Base-by-base conservation (phyloP, 1,284 basidiomycete species). In the Lignosus rhinocerotis region DNA sequence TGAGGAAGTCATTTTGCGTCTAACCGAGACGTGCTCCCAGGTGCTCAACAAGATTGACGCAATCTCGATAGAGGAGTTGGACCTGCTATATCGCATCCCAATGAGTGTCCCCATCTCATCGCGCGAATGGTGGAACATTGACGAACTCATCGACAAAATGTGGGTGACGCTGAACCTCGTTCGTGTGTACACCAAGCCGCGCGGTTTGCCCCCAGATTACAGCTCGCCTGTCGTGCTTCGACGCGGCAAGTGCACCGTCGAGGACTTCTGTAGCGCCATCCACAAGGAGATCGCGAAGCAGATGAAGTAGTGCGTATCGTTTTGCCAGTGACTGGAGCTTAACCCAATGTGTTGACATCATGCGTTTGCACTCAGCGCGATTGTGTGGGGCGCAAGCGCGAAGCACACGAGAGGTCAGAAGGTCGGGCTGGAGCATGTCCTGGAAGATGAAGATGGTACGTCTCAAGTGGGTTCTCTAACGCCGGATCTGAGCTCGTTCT, bases 21-120 rank as follows among this genome's bases (percentile, higher is more conserved):
- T 58, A 36, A 12, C 41, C 16, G 57, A 30, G 38, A 46, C 11
- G 31, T 38, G 17, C 25, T 7, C 32, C 21, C 61, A 90, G 87
- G 86, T 92, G 44, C 76, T 92, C 60, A 92, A 92, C 73, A 92
- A 92, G 90, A 99, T 99, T 70, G 96, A 99, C 72, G 94, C 92
- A 17, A 96, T 99, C 70, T 96, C 94, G 59, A 98, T 99, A 72
- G 95, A 99, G 76, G 97, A 99, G 76, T 86, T 99, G 42, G 96
- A 99, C 75, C 83, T 99, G 53, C 78, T 99, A 75, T 92, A 92
- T 76, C 92, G 91, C 76, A 98, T 99, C 66, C 97, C 97, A 16
- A 86, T 93, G 75, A 94, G 93, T 58, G 96, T 98, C 6, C 97
- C 97, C 5, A 85, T 99, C 71, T 95, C 93, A 16, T 95, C 93